Conservation (phyloP, 148 eudicot genomes). For the Vaccinium vitisidaea region DNA sequence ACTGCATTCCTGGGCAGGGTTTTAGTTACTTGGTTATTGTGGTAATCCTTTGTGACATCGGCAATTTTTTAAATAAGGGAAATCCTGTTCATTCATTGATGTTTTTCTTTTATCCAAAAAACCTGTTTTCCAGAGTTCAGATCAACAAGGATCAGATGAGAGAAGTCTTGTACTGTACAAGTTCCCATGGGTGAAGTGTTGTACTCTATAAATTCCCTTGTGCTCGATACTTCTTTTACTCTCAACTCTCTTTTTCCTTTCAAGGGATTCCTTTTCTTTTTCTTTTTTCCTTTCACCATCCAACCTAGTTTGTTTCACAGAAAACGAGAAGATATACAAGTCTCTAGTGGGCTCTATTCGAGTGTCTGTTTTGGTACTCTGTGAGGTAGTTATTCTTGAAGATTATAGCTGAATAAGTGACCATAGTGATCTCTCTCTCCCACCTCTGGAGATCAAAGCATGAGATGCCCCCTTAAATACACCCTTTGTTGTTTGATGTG, state of each 20-base stretch:
- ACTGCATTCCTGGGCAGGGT: not conserved
- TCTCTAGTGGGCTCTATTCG: not conserved
- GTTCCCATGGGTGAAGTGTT: conserved; percentile 1
- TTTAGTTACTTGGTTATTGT: not conserved
- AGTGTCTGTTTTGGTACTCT: not conserved
- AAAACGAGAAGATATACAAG: not conserved
- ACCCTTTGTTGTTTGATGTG: not conserved
- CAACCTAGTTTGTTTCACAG: not conserved
- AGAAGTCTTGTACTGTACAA: not conserved
- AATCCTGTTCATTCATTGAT: not conserved
- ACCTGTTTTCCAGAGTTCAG: not conserved
- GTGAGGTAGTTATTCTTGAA: not conserved
- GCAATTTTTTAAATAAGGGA: not conserved
- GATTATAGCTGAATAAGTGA: not conserved
- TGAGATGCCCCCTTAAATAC: not conserved
- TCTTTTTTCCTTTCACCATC: not conserved
- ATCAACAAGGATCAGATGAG: not conserved
- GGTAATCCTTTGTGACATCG: too few relatives aligned
- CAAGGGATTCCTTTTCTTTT: not conserved
- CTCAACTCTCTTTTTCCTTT: not conserved
- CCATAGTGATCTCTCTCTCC: not conserved
- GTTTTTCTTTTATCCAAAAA: not conserved
- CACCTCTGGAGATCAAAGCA: not conserved
- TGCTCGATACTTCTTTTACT: not conserved
- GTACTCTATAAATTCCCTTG: not conserved